Percentiles rank a stretch among this genome's conserved stretches.
phyloP scores from a whole-genome alignment of 768 basidiomycete species.

The Naganishia onofrii region DNA sequence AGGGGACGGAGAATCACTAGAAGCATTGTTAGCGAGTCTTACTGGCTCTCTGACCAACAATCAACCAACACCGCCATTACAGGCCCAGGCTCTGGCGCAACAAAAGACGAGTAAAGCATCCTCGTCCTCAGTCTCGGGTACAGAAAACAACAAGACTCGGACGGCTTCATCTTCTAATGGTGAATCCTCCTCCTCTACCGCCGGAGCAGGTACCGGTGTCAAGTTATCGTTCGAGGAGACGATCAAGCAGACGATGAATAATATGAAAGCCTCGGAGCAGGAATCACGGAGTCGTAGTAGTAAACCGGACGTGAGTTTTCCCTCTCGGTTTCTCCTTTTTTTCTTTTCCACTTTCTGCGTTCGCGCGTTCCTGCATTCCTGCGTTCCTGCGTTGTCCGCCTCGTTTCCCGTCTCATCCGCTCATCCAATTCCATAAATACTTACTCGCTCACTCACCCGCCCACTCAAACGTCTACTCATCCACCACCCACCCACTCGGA shows the following conservation, averaged over 20 bases:
- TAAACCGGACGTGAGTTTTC: slow-evolving; percentile 17
- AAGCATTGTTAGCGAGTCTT: not conserved
- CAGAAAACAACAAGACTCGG: not conserved
- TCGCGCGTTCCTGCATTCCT: no score
- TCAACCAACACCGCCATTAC: no score
- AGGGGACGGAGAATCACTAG: not conserved
- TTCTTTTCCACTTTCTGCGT: no score
- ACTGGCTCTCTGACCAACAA: not conserved
- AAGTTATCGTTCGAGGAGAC: slow-evolving; percentile 33
- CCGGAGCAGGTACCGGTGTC: not conserved
- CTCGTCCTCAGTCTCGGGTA: not conserved
- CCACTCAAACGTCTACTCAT: not conserved
- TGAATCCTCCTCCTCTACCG: not conserved
- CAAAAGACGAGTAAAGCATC: no score
- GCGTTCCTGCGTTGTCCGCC: no score
- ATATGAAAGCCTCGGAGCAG: slow-evolving; percentile 27
- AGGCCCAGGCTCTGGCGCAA: no score
- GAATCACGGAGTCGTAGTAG: not conserved
- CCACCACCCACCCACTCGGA: slow-evolving; percentile 10
- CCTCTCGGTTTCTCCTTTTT: not conserved
- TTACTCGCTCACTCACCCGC: no score
- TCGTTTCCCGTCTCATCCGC: no score
- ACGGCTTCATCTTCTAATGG: not conserved
- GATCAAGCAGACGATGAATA: slow-evolving; percentile 37
- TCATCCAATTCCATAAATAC: no score